A percentile compares a stretch with the other conserved stretches of the same genome.
Evolutionary conservation across 2,329 filamentous ascomycete genomes (phyloP).

Genomic region (Clarireedia sp.): DNA sequence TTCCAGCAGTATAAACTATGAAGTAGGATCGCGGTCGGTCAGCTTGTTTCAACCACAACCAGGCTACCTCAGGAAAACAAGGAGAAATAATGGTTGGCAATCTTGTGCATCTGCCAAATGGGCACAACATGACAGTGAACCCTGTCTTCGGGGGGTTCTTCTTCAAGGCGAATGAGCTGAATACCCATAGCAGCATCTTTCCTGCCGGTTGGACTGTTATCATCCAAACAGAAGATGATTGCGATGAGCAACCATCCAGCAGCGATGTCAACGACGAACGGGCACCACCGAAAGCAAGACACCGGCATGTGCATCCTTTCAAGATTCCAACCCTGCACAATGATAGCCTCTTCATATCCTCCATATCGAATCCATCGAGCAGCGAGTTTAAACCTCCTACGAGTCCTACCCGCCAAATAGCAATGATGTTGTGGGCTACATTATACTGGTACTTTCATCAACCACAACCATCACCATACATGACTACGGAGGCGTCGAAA

Average conservation of each 20-base stretch:
- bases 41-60: no score
- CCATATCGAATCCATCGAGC: constrained; percentile 75
- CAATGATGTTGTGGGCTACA: constrained; percentile 94
- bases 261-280: constrained; percentile 24
- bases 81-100: constrained; percentile 20
- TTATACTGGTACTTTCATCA: constrained; percentile 98
- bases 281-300: constrained; percentile 21
- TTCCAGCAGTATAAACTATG: not conserved
- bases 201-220: constrained; percentile 88
- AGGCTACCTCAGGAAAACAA: not conserved
- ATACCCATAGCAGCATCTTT: constrained; percentile 59
- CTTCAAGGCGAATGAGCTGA: constrained; percentile 77
- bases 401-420: constrained; percentile 81
- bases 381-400: constrained; percentile 70
- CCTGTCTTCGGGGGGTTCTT: constrained; percentile 87
- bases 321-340: constrained; percentile 64
- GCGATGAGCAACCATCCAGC: constrained; percentile 26
- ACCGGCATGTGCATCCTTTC: constrained; percentile 54
- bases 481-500: constrained; percentile 55
- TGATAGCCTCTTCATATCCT: constrained; percentile 86
- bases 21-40: not conserved
- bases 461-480: constrained; percentile 56
- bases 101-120: constrained; percentile 72
- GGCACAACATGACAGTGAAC: constrained; percentile 70
- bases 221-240: constrained; percentile 56